These are phyloP conservation scores for Boletus sensibilis DNA, from an alignment of 768 basidiomycete genomes.

Conservation along the genomic window DNA sequence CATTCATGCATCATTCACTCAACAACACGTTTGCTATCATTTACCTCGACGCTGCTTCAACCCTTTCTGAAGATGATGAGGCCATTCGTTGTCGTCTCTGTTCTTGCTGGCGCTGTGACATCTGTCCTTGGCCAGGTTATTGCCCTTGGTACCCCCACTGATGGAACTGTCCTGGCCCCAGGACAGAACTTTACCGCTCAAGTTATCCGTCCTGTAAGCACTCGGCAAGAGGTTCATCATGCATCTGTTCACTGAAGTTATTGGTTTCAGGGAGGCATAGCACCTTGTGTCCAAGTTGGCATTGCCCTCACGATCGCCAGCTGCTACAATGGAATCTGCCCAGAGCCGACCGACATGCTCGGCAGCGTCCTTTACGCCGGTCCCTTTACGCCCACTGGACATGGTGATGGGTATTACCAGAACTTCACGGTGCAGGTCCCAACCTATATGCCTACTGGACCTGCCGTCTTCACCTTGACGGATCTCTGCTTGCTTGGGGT, in stretches of 20 bases:
- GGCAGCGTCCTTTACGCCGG: constrained; percentile 31
- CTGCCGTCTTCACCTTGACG: constrained; percentile 30
- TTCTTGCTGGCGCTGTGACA: constrained; percentile 5
- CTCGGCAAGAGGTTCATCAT: not conserved
- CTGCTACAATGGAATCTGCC: constrained; percentile 26
- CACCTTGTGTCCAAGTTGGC: constrained; percentile 27
- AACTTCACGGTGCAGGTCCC: constrained; percentile 28
- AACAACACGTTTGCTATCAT: not conserved
- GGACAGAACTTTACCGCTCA: constrained; percentile 23
- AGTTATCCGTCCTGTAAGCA: constrained; percentile 23
- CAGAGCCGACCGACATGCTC: constrained; percentile 18
- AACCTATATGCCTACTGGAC: constrained; percentile 6
- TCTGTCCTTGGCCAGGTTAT: constrained; percentile 30
- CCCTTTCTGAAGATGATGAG: constrained; percentile 17
- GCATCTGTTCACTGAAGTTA: not conserved
- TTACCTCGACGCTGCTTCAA: not conserved
- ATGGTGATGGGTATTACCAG: constrained; percentile 27
- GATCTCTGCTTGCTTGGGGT: constrained; percentile 33
- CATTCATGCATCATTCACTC: not conserved
- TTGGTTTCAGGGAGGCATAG: constrained; percentile 15
- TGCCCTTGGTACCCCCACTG: constrained; percentile 20
- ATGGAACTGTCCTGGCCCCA: constrained; percentile 14
- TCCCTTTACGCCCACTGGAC: constrained; percentile 24
- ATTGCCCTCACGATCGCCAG: constrained; percentile 27
- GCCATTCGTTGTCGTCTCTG: not conserved